Conservation (phyloP, 2,329 filamentous ascomycete species). For the Talaromyces funiculosus region DNA sequence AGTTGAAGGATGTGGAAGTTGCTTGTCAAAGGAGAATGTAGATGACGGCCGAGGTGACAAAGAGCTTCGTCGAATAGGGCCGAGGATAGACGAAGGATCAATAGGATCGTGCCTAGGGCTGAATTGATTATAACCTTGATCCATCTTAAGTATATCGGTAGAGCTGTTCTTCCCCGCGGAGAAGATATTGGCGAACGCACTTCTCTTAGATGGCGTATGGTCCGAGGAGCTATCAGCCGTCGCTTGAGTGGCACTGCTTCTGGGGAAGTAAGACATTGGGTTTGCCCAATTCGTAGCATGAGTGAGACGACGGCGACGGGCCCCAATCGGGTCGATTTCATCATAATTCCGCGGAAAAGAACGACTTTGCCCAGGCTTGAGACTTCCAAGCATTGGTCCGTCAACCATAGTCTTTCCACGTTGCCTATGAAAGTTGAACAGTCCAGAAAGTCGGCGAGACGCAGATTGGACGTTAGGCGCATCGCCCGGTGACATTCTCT, state of each 20-base stretch:
- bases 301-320: constrained; percentile 50
- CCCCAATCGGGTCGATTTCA: constrained; percentile 47
- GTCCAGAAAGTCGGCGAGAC: constrained; percentile 50
- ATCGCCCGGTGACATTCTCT: constrained; percentile 18
- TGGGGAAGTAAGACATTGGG: constrained; percentile 44
- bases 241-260: constrained; percentile 39
- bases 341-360: constrained; percentile 55
- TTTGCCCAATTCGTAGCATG: constrained; percentile 53
- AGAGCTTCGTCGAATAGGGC: constrained; percentile 38
- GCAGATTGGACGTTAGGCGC: constrained; percentile 41
- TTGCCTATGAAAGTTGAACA: constrained; percentile 55
- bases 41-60: constrained; percentile 47
- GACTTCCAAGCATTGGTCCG: constrained; percentile 52
- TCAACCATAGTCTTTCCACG: constrained; percentile 57
- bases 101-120: constrained; percentile 43
- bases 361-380: constrained; percentile 57
- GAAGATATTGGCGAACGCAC: constrained; percentile 41
- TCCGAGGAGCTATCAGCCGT: constrained; percentile 40
- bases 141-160: constrained; percentile 27
- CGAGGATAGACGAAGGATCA: constrained; percentile 41
- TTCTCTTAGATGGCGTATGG: constrained; percentile 33
- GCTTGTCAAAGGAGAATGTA: constrained; percentile 51
- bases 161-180: constrained; percentile 34
- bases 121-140: constrained; percentile 43
- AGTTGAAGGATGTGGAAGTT: constrained; percentile 67